These are phyloP conservation scores for Zancudomyces culisetae DNA, from an alignment of 371 early-diverging fungal species.

Conservation along the genomic window DNA sequence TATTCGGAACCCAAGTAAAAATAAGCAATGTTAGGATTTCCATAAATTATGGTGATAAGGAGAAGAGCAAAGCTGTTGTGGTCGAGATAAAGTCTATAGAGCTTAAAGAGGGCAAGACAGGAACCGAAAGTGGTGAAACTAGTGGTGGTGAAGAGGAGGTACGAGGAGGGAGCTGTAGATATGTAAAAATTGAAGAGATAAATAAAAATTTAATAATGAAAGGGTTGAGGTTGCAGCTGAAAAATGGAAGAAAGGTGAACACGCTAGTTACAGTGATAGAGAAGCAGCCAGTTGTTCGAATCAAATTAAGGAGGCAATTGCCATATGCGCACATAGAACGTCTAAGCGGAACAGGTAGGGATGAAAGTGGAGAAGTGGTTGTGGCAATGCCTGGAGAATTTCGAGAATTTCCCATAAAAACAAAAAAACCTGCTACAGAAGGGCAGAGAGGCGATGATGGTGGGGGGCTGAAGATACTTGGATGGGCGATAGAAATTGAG, in stretches of 20 bases:
- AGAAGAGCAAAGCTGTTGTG: not conserved
- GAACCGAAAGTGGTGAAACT: not conserved
- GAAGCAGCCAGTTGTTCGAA: not conserved
- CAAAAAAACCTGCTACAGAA: not conserved
- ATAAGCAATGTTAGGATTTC: conserved; percentile 11
- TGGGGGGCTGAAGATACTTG: conserved; percentile 16
- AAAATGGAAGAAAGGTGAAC: not conserved
- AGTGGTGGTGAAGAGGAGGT: conserved; percentile 1
- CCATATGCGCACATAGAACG: not conserved
- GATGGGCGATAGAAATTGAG: conserved; percentile 19
- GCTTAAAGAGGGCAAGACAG: not conserved
- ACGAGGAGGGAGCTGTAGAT: not conserved
- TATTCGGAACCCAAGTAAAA: conserved; percentile 24
- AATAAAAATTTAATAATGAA: not conserved
- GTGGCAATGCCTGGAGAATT: conserved; percentile 26
- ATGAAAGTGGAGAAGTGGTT: conserved; percentile 14
- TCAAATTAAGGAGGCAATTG: not conserved
- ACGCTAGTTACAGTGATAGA: not conserved
- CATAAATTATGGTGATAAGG: not conserved
- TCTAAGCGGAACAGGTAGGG: not conserved
- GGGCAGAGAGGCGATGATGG: not conserved
- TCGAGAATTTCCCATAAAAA: conserved; percentile 12
- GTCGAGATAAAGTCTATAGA: not conserved
- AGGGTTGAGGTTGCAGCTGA: not conserved
- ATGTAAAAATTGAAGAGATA: not conserved